Base-by-base conservation (phyloP, 1,284 basidiomycete genomes). In the Cutaneotrichosporon sp. region DNA sequence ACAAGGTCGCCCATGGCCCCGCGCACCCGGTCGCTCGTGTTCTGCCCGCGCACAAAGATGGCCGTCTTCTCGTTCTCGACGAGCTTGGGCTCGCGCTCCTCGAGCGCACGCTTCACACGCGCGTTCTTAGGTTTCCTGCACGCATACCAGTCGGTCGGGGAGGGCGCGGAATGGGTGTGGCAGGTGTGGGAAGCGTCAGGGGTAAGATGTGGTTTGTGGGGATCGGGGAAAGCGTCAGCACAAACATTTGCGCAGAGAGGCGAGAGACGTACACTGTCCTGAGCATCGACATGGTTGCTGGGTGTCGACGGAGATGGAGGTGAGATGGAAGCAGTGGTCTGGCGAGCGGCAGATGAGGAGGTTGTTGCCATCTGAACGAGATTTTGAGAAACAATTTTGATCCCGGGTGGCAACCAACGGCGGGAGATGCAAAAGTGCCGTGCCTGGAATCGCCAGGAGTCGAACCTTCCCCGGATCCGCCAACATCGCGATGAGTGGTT, bases 41-140 rank as follows among this genome's bases (percentile, higher is more conserved):
- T 89, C 31, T 89, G 90, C 4, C 94, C 93, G 69, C 89, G 86
- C 42, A 97, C 93, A 76, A 99, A 97, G 69, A 99, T 86, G 24
- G 89, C 89, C 27, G 88, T 84, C 79, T 86, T 86, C 59, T 87
- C 85, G 72, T 91, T 90, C 83, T 99, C 95, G 61, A 95, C 84
- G 70, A 93, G 87, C 74, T 95, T 93, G 2, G 95, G 86, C 74
- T 91, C 90, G 33, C 94, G 85, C 52, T 90, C 90, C 52, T 92
- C 91, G 69, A 97, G 76, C 0, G 87, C 95, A 66, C 97, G 86
- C 81, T 99, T 99, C n/a, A 92, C 91, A 45, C 95, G 87, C 1
- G 97, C 95, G 84, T 97, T 98, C 82, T 91, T 93, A 31, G 95
- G 93, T 84, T 97, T 97, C 79, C 92, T 93, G 62, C 14, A n/a